These are phyloP conservation scores for Phoma herbarum DNA, from an alignment of 2,329 filamentous ascomycete species.

Conservation along the genomic window DNA sequence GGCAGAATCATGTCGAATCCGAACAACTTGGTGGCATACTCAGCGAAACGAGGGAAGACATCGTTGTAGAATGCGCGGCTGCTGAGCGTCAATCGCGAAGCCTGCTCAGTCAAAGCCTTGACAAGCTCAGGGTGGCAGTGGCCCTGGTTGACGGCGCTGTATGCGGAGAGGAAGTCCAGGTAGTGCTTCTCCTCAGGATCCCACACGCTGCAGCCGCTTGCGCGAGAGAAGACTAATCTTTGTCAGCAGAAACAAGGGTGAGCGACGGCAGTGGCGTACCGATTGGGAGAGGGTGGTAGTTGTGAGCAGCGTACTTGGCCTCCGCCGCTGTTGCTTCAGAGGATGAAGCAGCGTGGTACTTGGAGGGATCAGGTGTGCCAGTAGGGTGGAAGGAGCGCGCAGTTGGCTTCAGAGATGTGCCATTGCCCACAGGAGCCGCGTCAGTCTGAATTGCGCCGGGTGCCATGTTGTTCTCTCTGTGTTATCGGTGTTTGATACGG, in stretches of 20 bases:
- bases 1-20: constrained; percentile 98
- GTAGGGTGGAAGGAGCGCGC: constrained; percentile 51
- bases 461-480: constrained; percentile 41
- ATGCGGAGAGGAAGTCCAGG: constrained; percentile 96
- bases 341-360: constrained; percentile 80
- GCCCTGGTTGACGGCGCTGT: constrained; percentile 97
- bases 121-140: constrained; percentile 97
- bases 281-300: constrained; percentile 96
- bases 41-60: constrained; percentile 94
- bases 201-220: constrained; percentile 89
- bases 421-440: constrained; percentile 35
- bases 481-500: constrained; percentile 22
- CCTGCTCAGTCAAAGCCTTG: constrained; percentile 88
- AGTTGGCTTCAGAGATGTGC: constrained; percentile 47
- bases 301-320: constrained; percentile 89
- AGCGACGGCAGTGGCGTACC: constrained; percentile 51
- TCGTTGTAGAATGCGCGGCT: constrained; percentile 98
- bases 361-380: constrained; percentile 53
- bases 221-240: constrained; percentile 71
- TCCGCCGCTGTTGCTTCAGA: constrained; percentile 81
- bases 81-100: constrained; percentile 86
- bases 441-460: constrained; percentile 46
- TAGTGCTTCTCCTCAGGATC: constrained; percentile 93
- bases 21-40: constrained; percentile 88
- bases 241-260: constrained; percentile 22